Base-by-base conservation (phyloP, 257 asterid species). In the Petunia axillaris region DNA sequence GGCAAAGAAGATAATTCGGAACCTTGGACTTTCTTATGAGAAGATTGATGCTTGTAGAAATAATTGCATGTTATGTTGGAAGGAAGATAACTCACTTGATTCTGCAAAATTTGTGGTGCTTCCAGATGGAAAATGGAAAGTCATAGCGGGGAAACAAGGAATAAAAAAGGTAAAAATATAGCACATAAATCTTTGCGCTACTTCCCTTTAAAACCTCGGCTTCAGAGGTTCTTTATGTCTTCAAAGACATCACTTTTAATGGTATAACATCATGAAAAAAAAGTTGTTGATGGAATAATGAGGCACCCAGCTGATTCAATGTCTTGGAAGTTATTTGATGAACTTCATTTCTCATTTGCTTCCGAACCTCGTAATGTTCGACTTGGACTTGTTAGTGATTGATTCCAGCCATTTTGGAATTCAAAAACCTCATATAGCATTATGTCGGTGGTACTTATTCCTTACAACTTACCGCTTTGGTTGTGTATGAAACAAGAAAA, bases 221-320 rank as follows among this genome's bases (percentile, higher is more conserved):
- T 63, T 63, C 13, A 63, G 68, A 63, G 68, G 68, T 63, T 63
- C 8, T 63, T 63, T 37, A 71, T 71, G 78, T 48, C 43, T 46
- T 44, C 16, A 5, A 48, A 9, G 25, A 73, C 62, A 48, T 52
- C 62, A 0, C 5, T 15, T 16, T 5, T 44, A 2, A 73, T 73
- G 78, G 46, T 0, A 73, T 73, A 59, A 8, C 44, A 50, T 73
- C 52, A 48, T 25, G 62, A 73, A 11, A 16, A 52, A 44, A 25
- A 2, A 73, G 25, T 73, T 2, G 16, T n/a, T 46, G 62, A 73
- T 73, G 62, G 62, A 35, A 39, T 73, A 55, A 73, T 73, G 63
- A 73, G 60, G 8, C 25, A 50, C 16, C 10, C 13, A 5, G 63
- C 68, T 15, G 68, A 63, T 2, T 63, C 68, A 16, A 63, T 16